Conservation (phyloP, 73 alveolate species). For the Tetrahymena elliotti region DNA sequence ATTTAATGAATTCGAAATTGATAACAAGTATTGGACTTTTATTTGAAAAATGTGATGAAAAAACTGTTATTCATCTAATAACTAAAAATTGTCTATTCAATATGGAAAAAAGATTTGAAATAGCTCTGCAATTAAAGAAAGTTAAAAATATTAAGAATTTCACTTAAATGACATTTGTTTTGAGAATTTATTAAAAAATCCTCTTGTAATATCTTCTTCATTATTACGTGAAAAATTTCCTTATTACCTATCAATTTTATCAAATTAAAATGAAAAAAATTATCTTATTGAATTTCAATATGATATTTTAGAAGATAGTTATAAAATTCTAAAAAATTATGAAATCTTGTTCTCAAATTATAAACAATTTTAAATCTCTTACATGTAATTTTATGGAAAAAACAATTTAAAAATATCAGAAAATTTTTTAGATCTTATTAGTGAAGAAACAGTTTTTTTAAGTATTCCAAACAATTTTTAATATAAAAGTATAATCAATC, state of each 20-base stretch:
- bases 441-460: neutral
- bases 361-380: neutral
- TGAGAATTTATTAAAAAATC: too few species aligned
- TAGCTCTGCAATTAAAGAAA: neutral
- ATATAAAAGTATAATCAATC: too few species aligned
- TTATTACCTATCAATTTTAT: neutral
- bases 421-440: too few species aligned
- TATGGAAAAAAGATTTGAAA: neutral
- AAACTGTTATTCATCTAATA: neutral
- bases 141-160: too few species aligned
- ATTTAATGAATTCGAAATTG: neutral
- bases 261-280: too few species aligned
- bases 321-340: neutral
- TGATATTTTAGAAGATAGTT: neutral
- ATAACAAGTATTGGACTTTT: neutral
- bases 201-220: neutral
- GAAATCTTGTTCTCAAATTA: neutral
- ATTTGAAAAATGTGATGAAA: neutral
- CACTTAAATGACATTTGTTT: neutral
- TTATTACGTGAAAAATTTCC: neutral
- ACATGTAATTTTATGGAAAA: too few species aligned
- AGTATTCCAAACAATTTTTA: neutral
- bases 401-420: neutral
- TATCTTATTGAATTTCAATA: too few species aligned
- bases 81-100: neutral